A percentile compares a stretch with the other conserved stretches of the same genome.
These are phyloP conservation scores for Fusarium burgessii DNA, from an alignment of 2,329 filamentous ascomycete genomes.

Conservation along the genomic window DNA sequence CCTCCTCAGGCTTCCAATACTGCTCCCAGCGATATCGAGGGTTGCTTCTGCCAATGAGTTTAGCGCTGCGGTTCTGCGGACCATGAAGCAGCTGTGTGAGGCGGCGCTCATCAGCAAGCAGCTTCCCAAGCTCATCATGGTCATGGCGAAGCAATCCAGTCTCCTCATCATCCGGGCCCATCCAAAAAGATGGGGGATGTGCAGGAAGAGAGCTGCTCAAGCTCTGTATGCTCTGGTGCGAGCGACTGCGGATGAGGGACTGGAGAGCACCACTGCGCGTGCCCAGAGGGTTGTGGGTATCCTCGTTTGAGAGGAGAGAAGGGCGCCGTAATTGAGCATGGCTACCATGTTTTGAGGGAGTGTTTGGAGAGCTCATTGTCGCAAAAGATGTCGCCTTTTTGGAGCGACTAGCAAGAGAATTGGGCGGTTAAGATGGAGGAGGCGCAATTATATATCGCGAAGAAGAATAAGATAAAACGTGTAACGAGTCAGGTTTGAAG, in stretches of 20 bases:
- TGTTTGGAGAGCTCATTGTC: constrained; percentile 50
- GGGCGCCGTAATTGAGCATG: constrained; percentile 46
- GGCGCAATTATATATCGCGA: constrained; percentile 7
- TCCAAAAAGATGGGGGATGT: constrained; percentile 42
- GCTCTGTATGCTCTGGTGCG: constrained; percentile 50
- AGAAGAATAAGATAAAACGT: constrained; percentile 16
- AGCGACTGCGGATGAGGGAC: constrained; percentile 56
- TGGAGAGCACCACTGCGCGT: constrained; percentile 55
- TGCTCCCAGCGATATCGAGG: constrained; percentile 86
- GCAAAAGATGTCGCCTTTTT: constrained; percentile 21
- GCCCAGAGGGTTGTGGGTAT: constrained; percentile 50
- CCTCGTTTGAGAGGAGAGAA: constrained; percentile 51
- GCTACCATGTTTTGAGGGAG: constrained; percentile 41
- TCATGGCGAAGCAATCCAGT: constrained; percentile 45
- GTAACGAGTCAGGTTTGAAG: constrained; percentile 25
- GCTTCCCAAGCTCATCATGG: constrained; percentile 59
- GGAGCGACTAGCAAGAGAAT: constrained; percentile 16
- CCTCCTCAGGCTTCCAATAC: constrained; percentile 85
- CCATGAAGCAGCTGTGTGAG: constrained; percentile 70
- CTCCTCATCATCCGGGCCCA: constrained; percentile 51
- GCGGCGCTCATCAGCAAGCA: constrained; percentile 67
- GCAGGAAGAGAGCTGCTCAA: constrained; percentile 44
- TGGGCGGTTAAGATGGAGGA: background rate
- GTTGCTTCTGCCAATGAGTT: constrained; percentile 89
- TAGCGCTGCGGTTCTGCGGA: constrained; percentile 83